Evolutionary conservation across 441 rosid genomes (phyloP), one percentile per base, ranked within the genome.

Genomic region (Metrosideros polymorpha): DNA sequence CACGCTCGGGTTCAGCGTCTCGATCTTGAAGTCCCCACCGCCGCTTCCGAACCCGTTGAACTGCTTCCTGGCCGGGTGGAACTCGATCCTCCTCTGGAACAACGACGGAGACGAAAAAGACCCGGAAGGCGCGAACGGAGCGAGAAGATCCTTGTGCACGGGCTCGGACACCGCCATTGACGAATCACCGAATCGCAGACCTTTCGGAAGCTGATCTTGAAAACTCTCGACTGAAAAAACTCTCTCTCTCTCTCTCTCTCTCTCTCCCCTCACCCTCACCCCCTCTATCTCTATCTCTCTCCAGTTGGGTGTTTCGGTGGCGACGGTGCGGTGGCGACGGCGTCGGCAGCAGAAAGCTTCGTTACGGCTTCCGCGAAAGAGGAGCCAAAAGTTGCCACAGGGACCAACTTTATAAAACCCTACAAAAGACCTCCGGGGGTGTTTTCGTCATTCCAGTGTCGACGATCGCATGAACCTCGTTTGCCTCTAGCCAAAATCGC

Each of bases 21-120:
- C 98, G 51, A 97, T 90, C 92, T 91, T 90, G 87, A 96, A 96
- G 93, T 91, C 92, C 9, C 92, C 94, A 82, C 85, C 19, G 45
- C 85, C 84, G 55, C 79, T 91, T 10, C 85, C 89, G 82, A 93
- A 87, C 6, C 94, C 98, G 17, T 61, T 85, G 51, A 89, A 94
- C 55, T 90, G 91, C 86, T 92, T 96, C 77, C 93, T 92, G 12
- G 96, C 96, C 2, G 91, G 98, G 22, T 91, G 94, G 83, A 96
- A 95, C 87, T 92, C 92, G 85, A 96, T 91, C 90, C 86, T 93
- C 49, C 95, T 91, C 59, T 89, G 83, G 56, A 84, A 84, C 45
- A 91, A 39, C 9, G 91, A 47, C 63, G 93, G 84, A 12, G 91
- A 87, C 45, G 90, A 87, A 30, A 91, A 89, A 30, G 93, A 90